These are phyloP conservation scores for Conticribra weissflogii DNA, from an alignment of 108 stramenopile species.

Conservation along the genomic window DNA sequence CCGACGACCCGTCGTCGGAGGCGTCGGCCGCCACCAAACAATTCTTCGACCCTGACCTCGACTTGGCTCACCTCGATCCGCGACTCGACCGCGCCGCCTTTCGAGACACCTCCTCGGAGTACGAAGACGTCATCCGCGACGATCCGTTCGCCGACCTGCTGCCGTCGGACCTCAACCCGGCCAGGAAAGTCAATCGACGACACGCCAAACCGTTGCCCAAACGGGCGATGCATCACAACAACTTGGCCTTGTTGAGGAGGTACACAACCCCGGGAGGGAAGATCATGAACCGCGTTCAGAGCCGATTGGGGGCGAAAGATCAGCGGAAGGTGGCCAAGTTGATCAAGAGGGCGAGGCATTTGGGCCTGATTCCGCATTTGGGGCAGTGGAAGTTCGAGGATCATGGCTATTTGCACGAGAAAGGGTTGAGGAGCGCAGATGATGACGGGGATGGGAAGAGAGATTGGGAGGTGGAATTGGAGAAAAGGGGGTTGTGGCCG, in stretches of 20 bases:
- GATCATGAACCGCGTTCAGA: constrained; percentile 82
- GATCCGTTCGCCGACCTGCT: constrained; percentile 81
- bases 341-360: constrained; percentile 74
- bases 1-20: not conserved
- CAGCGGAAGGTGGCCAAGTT: constrained; percentile 82
- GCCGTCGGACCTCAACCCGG: constrained; percentile 75
- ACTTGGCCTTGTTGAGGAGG: constrained; percentile 63
- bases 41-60: constrained; percentile 49
- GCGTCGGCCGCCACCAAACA: constrained; percentile 7
- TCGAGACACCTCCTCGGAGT: constrained; percentile 37
- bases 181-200: constrained; percentile 71
- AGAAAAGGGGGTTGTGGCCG: constrained; percentile 42
- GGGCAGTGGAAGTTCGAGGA: constrained; percentile 81
- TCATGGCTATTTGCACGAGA: constrained; percentile 68
- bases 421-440: constrained; percentile 54
- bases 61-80: constrained; percentile 40
- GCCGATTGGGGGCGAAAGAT: constrained; percentile 82
- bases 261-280: constrained; percentile 82
- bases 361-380: constrained; percentile 77
- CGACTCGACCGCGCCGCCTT: constrained; percentile 44
- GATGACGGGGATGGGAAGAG: constrained; percentile 7
- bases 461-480: constrained; percentile 48
- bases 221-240: constrained; percentile 81
- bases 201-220: constrained; percentile 71
- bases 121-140: constrained; percentile 38